These are phyloP conservation scores for Ciborinia camelliae DNA, from an alignment of 2,329 filamentous ascomycete genomes.

Conservation along the genomic window DNA sequence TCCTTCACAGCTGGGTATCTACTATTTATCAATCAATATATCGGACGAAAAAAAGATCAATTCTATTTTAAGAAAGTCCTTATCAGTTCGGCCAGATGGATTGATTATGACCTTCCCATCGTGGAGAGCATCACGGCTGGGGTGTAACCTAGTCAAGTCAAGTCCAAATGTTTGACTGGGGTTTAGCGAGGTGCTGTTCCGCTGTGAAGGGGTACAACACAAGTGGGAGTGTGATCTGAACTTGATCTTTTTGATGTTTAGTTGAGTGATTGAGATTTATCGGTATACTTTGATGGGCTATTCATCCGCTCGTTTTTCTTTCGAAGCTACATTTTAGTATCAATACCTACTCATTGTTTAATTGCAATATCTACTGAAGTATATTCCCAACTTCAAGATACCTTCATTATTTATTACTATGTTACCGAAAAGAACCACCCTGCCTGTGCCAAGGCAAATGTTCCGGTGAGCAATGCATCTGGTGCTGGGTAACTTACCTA, in stretches of 20 bases:
- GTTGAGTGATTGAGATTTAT: background rate
- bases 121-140: constrained; percentile 3
- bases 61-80: background rate
- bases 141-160: background rate
- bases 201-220: background rate
- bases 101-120: background rate
- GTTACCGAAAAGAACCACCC: too few species aligned
- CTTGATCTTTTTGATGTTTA: background rate
- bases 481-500: constrained; percentile 1
- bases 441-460: too few species aligned
- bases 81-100: background rate
- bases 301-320: too few species aligned
- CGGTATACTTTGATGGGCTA: background rate
- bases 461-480: background rate
- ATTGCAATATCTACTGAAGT: too few species aligned
- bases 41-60: background rate
- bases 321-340: too few species aligned
- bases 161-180: background rate
- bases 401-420: too few species aligned
- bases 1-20: too few species aligned
- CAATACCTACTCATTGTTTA: too few species aligned
- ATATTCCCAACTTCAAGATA: too few species aligned
- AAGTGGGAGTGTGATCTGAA: background rate
- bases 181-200: background rate
- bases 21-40: background rate